A percentile compares a stretch with the other conserved stretches of the same genome.
These are phyloP conservation scores for Fusarium sp. DNA, from an alignment of 2,329 filamentous ascomycete species.

Conservation along the genomic window DNA sequence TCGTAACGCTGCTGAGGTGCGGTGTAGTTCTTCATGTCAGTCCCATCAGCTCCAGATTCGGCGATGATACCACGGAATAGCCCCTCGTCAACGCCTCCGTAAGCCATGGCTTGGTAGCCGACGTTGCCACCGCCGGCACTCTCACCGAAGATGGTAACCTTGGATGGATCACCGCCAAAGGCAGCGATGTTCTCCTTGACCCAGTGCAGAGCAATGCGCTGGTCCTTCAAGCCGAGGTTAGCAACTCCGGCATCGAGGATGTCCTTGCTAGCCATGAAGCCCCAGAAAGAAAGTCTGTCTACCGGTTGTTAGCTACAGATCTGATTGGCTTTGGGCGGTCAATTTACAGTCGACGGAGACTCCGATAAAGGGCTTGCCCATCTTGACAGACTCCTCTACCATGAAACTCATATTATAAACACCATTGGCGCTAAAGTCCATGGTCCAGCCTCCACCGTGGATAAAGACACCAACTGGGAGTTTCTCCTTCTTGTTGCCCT, in stretches of 20 bases:
- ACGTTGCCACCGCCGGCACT: conserved; percentile 62
- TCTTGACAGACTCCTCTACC: conserved; percentile 53
- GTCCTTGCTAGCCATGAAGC: conserved; percentile 59
- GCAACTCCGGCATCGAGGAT: conserved; percentile 45
- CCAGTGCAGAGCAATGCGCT: conserved; percentile 60
- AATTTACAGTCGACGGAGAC: conserved; percentile 35
- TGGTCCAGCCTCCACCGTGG: conserved; percentile 52
- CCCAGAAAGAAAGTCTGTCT: conserved; percentile 46
- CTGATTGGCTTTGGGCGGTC: accelerated
- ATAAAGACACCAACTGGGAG: conserved; percentile 43
- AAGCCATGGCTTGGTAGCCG: conserved; percentile 59
- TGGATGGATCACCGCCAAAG: conserved; percentile 58
- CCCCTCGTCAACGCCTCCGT: conserved; percentile 61
- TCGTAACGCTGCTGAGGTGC: conserved; percentile 26
- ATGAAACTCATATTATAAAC: conserved; percentile 71
- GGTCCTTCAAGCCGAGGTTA: conserved; percentile 62
- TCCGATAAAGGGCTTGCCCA: conserved; percentile 34
- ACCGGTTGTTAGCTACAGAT: neutral
- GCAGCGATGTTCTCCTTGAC: conserved; percentile 55
- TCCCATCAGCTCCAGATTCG: conserved; percentile 55
- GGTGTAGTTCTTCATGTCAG: conserved; percentile 32
- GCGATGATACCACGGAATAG: conserved; percentile 65
- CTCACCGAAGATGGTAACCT: conserved; percentile 57
- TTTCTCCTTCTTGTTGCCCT: neutral
- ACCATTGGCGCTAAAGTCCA: conserved; percentile 55